These are phyloP conservation scores for Tetragonia tetragonoides DNA, from an alignment of 148 eudicot species.

Conservation along the genomic window DNA sequence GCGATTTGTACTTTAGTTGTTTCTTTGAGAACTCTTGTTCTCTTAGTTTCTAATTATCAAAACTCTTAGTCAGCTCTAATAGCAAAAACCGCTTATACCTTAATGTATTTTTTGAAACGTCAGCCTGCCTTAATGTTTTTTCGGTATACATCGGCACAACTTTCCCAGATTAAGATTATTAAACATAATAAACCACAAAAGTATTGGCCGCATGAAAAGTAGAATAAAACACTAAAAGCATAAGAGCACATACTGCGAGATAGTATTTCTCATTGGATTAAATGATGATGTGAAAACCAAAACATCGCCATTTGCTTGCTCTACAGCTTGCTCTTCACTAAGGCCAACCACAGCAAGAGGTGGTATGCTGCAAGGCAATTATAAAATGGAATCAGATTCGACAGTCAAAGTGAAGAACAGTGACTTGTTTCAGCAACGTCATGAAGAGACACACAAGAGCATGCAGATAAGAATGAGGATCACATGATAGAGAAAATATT, in stretches of 20 bases:
- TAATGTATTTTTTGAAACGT: too few relatives aligned
- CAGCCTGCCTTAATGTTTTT: too few relatives aligned
- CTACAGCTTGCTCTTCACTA: constrained; percentile 91
- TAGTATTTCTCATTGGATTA: constrained; percentile 92
- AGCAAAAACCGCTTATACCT: too few relatives aligned
- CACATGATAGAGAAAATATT: background rate
- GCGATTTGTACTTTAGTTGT: too few relatives aligned
- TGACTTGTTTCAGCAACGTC: background rate
- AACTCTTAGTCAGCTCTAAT: too few relatives aligned
- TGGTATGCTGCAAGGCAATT: constrained; percentile 73
- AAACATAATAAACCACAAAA: background rate
- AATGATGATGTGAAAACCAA: constrained; percentile 82
- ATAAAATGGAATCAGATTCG: constrained; percentile 11
- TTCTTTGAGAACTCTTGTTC: too few relatives aligned
- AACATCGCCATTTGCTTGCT: constrained; percentile 80
- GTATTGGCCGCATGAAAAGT: background rate
- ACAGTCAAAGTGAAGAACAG: background rate
- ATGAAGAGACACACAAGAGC: background rate
- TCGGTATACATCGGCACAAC: too few relatives aligned
- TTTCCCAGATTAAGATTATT: too few relatives aligned
- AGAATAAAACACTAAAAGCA: background rate
- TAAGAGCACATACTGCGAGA: constrained; percentile 64
- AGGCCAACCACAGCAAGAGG: constrained; percentile 94
- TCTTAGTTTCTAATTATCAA: too few relatives aligned
- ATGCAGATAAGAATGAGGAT: background rate